These are phyloP conservation scores for Neoboletus brunneissimus DNA, from an alignment of 768 basidiomycete species.

Conservation along the genomic window DNA sequence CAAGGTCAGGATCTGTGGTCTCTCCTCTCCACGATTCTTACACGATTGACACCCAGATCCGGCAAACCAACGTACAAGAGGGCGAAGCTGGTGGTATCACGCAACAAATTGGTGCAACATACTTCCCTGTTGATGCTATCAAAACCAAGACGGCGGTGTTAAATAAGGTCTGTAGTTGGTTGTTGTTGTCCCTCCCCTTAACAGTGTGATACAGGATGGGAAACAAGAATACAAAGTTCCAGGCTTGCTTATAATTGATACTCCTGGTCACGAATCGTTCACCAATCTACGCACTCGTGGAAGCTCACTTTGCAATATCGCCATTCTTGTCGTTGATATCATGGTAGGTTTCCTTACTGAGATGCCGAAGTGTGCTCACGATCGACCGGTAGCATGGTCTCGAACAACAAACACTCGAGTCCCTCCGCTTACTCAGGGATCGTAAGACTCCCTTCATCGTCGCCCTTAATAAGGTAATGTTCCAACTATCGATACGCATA, in stretches of 20 bases:
- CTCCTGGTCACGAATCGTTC: slow-evolving; percentile 99
- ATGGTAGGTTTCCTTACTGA: slow-evolving; percentile 54
- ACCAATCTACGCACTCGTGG: slow-evolving; percentile 94
- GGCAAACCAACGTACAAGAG: slow-evolving; percentile 99
- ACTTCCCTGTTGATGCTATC: slow-evolving; percentile 96
- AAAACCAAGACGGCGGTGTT: slow-evolving; percentile 90
- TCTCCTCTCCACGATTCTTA: slow-evolving; percentile 2
- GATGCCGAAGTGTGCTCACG: slow-evolving; percentile 1
- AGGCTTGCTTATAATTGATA: slow-evolving; percentile 94
- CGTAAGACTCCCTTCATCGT: slow-evolving; percentile 98
- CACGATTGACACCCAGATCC: slow-evolving; percentile 62
- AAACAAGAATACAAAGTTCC: slow-evolving; percentile 93
- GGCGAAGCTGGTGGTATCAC: slow-evolving; percentile 99
- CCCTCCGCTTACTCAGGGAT: slow-evolving; percentile 85
- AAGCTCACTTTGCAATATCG: slow-evolving; percentile 97
- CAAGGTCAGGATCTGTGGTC: slow-evolving; percentile 55
- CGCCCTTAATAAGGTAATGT: slow-evolving; percentile 85
- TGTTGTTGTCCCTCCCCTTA: slow-evolving; percentile 3
- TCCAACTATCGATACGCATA: slow-evolving; percentile 1
- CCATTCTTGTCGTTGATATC: slow-evolving; percentile 98
- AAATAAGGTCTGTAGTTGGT: slow-evolving; percentile 59
- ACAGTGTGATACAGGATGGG: slow-evolving; percentile 51
- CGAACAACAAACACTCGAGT: slow-evolving; percentile 97
- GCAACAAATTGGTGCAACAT: slow-evolving; percentile 99
- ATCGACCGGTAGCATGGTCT: slow-evolving; percentile 74